These are phyloP conservation scores for Cryptococcus hybrid DNA, from an alignment of 1,284 basidiomycete genomes.

Conservation along the genomic window DNA sequence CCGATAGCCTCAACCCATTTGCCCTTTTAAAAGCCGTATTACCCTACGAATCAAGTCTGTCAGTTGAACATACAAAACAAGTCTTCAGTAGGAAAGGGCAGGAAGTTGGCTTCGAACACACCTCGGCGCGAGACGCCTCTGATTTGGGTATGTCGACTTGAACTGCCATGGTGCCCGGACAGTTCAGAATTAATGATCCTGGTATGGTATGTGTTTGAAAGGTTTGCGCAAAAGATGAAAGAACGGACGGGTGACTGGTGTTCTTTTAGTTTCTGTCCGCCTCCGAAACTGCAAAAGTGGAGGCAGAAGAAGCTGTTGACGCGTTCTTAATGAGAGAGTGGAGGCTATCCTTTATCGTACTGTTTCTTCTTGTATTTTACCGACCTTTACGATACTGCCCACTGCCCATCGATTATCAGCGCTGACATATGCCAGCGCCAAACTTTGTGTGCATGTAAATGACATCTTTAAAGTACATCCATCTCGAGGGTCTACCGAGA, in stretches of 20 bases:
- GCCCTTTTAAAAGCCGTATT: constrained; percentile 47
- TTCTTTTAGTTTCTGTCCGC: too few species aligned
- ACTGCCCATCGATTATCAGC: too few species aligned
- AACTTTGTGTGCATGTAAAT: too few species aligned
- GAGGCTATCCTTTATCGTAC: too few species aligned
- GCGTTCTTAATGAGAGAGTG: background rate
- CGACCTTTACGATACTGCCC: too few species aligned
- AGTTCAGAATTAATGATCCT: too few species aligned
- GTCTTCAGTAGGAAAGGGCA: background rate
- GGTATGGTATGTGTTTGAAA: background rate
- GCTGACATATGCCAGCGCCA: too few species aligned
- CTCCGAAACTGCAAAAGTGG: too few species aligned
- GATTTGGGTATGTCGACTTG: constrained; percentile 16
- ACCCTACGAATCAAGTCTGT: constrained; percentile 23
- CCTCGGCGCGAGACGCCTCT: constrained; percentile 13
- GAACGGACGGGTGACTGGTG: background rate
- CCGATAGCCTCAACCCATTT: constrained; percentile 46
- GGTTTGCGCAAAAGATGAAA: background rate
- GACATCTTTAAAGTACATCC: too few species aligned
- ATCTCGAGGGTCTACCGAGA: too few species aligned
- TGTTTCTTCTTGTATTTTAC: too few species aligned
- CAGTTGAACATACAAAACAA: background rate
- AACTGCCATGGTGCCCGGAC: constrained; percentile 7
- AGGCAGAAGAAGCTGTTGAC: background rate
- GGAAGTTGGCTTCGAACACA: background rate